A percentile compares a stretch with the other conserved stretches of the same genome.
These are phyloP conservation scores for Panicum hallii DNA, from an alignment of 202 grass and related monocot genomes.

Conservation along the genomic window DNA sequence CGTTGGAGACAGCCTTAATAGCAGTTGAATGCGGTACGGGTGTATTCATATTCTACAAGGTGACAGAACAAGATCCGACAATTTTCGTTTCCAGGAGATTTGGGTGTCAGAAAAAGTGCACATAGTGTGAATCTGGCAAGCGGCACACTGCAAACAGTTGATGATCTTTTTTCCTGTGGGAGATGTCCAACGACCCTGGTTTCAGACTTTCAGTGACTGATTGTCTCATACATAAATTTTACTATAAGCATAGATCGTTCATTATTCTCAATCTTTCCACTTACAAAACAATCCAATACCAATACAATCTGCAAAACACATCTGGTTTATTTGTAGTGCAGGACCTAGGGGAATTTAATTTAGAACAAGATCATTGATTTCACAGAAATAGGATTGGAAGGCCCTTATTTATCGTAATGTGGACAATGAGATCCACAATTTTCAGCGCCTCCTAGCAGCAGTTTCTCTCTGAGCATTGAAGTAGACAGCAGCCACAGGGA, in stretches of 20 bases:
- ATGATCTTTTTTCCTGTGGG: constrained; percentile 8
- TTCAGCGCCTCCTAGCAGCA: constrained; percentile 72
- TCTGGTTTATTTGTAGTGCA: constrained; percentile 37
- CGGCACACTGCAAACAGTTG: constrained; percentile 21
- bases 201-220: neutral
- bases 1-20: no score
- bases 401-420: constrained; percentile 32
- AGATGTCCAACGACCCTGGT: constrained; percentile 14
- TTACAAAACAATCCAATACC: constrained; percentile 29
- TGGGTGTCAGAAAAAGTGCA: constrained; percentile 29
- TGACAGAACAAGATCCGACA: constrained; percentile 20
- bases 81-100: constrained; percentile 44
- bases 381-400: constrained; percentile 5
- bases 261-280: constrained; percentile 2
- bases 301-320: constrained; percentile 49
- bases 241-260: constrained; percentile 32
- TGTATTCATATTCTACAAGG: constrained; percentile 27
- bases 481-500: constrained; percentile 85
- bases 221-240: constrained; percentile 1
- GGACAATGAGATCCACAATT: neutral
- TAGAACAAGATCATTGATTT: constrained; percentile 24
- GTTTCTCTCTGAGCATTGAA: constrained; percentile 90
- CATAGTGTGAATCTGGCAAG: constrained; percentile 24
- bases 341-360: constrained; percentile 20
- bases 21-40: constrained; percentile 32